Base-by-base conservation (phyloP, 805 yeast genomes). In the Suhomyces sp. region DNA sequence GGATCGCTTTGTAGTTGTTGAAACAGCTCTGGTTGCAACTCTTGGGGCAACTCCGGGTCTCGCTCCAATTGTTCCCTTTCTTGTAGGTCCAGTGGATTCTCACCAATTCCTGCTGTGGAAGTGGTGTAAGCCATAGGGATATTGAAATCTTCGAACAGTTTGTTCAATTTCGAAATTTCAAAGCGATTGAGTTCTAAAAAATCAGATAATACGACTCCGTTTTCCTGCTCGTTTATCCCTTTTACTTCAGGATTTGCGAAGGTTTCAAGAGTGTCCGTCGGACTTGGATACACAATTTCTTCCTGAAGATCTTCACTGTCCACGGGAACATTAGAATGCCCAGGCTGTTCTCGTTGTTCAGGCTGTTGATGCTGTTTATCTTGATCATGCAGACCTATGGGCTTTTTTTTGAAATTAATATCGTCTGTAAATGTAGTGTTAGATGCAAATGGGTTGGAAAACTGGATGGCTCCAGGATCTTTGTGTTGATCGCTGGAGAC, bases 81-180 rank as follows among this genome's bases (percentile, higher is more conserved):
- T 27, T 27, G 25, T 24, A 7, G 17, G 9, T 31, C 17, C 6
- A 12, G 17, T n/a, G 13, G 35, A n/a, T 31, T 7, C 4, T 31
- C 9, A n/a, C 17, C 35, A 31, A 31, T 12, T 3, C 17, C 12
- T 5, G 31, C 31, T n/a, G 13, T n/a, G 17, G 8, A n/a, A 31
- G 8, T 31, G 35, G 53, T 22, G 51, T 63, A 64, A 25, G 53
- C 41, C 12, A 19, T 8, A 4, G 41, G 53, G 44, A 59, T 56
- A 22, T 70, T 73, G 27, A 64, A 54, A 6, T 58, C 56, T 17
- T 54, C 47, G 46, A 62, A 69, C 10, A 55, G 48, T 10, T 50
- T 48, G 33, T 58, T 57, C 39, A 71, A 52, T 22, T 65, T 52
- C 3, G 44, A 29, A 3, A 63, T 50, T 52, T 72, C 77, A 51